Conservation (phyloP, 345 rosid genomes). For the Eucalyptus lansdowneana region DNA sequence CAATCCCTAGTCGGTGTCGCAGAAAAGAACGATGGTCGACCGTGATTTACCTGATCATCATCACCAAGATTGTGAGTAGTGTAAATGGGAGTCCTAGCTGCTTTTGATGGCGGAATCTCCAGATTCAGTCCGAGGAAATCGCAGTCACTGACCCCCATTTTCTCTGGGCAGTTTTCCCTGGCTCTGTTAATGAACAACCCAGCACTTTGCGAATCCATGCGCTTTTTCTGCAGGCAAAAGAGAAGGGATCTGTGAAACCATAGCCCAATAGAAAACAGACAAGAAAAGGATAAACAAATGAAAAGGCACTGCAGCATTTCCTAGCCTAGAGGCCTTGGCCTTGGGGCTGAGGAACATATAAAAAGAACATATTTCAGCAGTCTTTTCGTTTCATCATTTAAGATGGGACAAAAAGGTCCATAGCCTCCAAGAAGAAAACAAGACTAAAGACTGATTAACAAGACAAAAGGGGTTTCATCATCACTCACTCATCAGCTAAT, state of each 20-base stretch:
- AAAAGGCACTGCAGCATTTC: background rate
- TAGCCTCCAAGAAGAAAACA: background rate
- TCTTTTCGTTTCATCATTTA: background rate
- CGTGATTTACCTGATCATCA: slow-evolving; percentile 1
- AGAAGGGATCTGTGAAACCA: background rate
- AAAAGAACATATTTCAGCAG: background rate
- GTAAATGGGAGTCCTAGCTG: slow-evolving; percentile 1
- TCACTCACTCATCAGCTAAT: background rate
- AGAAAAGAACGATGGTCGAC: background rate
- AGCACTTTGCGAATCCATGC: slow-evolving; percentile 14
- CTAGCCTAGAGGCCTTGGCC: background rate
- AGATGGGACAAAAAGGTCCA: background rate
- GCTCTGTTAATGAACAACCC: background rate
- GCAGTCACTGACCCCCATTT: background rate
- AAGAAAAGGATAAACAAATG: background rate
- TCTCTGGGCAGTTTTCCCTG: background rate
- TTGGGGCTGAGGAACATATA: background rate
- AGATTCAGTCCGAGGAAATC: slow-evolving; percentile 8
- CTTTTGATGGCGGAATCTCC: background rate
- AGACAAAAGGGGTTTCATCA: background rate
- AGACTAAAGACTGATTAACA: background rate
- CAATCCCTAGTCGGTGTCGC: background rate
- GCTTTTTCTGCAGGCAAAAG: slow-evolving; percentile 30
- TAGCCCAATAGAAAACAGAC: background rate
- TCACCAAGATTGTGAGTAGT: background rate